A percentile compares a stretch with the other conserved stretches of the same genome.
phyloP scores from a whole-genome alignment of 768 basidiomycete genomes.

The Boletales sp. region DNA sequence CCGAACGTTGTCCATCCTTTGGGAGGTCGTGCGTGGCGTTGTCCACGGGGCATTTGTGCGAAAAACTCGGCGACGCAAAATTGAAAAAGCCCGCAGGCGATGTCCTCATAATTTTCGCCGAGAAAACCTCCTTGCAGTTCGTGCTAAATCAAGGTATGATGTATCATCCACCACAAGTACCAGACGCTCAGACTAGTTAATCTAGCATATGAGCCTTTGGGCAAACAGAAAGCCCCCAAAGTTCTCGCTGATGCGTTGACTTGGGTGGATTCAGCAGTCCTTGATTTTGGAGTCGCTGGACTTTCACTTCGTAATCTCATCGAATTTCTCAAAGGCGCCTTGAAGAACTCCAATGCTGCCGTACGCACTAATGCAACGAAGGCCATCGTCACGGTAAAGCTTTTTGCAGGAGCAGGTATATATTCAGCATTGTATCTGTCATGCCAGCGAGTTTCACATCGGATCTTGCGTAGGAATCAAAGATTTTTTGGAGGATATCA shows the following conservation, averaged over 20 bases:
- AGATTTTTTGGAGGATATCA: conserved; percentile 90
- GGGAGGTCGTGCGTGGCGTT: conserved; percentile 82
- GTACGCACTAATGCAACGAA: conserved; percentile 95
- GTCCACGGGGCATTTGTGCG: conserved; percentile 75
- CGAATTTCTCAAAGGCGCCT: conserved; percentile 80
- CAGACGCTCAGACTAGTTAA: conserved; percentile 13
- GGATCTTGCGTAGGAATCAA: conserved; percentile 66
- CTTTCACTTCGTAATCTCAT: conserved; percentile 80
- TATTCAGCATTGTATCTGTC: conserved; percentile 3
- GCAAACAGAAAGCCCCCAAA: conserved; percentile 96
- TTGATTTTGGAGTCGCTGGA: conserved; percentile 90
- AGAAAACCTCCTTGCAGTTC: conserved; percentile 92
- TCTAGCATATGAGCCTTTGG: conserved; percentile 87
- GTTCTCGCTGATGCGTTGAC: conserved; percentile 85
- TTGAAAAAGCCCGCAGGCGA: conserved; percentile 96
- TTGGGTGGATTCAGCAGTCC: conserved; percentile 84
- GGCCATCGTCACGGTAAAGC: conserved; percentile 82
- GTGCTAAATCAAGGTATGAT: conserved; percentile 83
- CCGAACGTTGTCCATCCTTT: conserved; percentile 79
- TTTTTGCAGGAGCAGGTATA: conserved; percentile 88
- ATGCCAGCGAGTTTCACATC: not conserved
- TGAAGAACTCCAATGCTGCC: conserved; percentile 91
- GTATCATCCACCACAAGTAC: conserved; percentile 5
- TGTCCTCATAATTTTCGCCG: conserved; percentile 74
- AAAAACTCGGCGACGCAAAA: conserved; percentile 96